Percentiles rank a stretch among this genome's conserved stretches.
phyloP scores from a whole-genome alignment of 257 asterid genomes.

The Lithospermum erythrorhizon region DNA sequence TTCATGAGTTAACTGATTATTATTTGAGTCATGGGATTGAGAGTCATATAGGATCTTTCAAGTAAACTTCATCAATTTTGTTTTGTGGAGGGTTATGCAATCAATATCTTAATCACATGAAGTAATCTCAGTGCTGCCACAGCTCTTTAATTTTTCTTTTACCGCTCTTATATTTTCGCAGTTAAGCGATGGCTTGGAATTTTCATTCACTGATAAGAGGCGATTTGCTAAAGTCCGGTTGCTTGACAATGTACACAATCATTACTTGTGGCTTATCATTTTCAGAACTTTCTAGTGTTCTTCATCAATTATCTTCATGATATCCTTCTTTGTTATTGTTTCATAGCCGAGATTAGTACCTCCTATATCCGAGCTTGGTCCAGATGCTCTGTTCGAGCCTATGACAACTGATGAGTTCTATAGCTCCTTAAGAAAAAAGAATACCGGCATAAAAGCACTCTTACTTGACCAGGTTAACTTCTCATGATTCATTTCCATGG shows the following conservation, averaged over 20 bases:
- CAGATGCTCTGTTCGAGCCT: slow-evolving; percentile 85
- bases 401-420: slow-evolving; percentile 54
- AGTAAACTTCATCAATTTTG: no score
- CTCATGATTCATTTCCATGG: neutral
- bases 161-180: slow-evolving; percentile 23
- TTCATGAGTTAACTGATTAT: no score
- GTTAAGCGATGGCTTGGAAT: slow-evolving; percentile 84
- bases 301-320: slow-evolving; percentile 9
- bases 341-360: slow-evolving; percentile 74
- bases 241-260: slow-evolving; percentile 61
- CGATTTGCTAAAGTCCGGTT: slow-evolving; percentile 91
- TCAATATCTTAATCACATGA: no score
- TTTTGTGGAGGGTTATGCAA: no score
- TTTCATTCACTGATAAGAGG: slow-evolving; percentile 97
- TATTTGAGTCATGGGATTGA: no score
- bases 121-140: no score
- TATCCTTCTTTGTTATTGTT: slow-evolving; percentile 13
- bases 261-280: slow-evolving; percentile 6
- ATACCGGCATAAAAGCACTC: slow-evolving; percentile 86
- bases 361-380: slow-evolving; percentile 96
- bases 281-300: slow-evolving; percentile 8
- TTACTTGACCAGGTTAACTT: slow-evolving; percentile 85
- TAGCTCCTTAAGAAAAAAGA: slow-evolving; percentile 66
- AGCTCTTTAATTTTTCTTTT: neutral
- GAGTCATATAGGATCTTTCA: no score